phyloP scores from a whole-genome alignment of 768 basidiomycete species.

The Boletus insuetus region DNA sequence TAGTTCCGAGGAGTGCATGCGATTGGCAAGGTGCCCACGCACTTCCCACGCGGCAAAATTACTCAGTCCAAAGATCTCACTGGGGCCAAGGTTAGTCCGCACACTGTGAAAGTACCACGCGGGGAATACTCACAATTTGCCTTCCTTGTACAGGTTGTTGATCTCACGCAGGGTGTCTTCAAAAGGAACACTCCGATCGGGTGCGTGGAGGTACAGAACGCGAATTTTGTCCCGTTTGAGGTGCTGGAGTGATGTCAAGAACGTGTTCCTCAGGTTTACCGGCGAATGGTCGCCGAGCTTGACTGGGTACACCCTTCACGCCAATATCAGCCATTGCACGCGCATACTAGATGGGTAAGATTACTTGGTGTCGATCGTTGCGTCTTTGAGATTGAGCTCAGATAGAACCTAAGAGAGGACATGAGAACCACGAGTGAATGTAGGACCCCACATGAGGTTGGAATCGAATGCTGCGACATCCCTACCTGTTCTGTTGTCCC shows the following conservation, averaged over 20 bases:
- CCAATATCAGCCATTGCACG: neutral
- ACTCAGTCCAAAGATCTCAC: conserved; percentile 61
- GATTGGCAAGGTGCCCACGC: neutral
- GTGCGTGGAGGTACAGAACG: conserved; percentile 58
- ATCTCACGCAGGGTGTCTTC: conserved; percentile 54
- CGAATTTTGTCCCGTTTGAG: conserved; percentile 46
- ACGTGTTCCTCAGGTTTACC: too few species aligned
- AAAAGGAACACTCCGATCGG: conserved; percentile 56
- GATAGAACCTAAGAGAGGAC: conserved; percentile 32
- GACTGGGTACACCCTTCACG: conserved; percentile 38
- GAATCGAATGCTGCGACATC: neutral
- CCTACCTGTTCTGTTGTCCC: conserved; percentile 56
- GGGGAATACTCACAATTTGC: conserved; percentile 44
- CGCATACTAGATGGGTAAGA: neutral
- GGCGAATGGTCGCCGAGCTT: conserved; percentile 43
- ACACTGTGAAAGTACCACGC: neutral
- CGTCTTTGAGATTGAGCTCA: conserved; percentile 37
- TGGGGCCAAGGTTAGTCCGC: conserved; percentile 12
- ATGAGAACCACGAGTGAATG: neutral
- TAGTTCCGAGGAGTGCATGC: neutral
- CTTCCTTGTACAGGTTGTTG: conserved; percentile 54
- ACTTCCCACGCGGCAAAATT: conserved; percentile 60
- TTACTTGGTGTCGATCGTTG: conserved; percentile 50
- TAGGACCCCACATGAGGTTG: too few species aligned
- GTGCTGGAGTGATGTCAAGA: conserved; percentile 44